Percentiles rank a stretch among this genome's conserved stretches.
phyloP scores from a whole-genome alignment of 2,329 filamentous ascomycete genomes.

The Hypoxylon sp. region DNA sequence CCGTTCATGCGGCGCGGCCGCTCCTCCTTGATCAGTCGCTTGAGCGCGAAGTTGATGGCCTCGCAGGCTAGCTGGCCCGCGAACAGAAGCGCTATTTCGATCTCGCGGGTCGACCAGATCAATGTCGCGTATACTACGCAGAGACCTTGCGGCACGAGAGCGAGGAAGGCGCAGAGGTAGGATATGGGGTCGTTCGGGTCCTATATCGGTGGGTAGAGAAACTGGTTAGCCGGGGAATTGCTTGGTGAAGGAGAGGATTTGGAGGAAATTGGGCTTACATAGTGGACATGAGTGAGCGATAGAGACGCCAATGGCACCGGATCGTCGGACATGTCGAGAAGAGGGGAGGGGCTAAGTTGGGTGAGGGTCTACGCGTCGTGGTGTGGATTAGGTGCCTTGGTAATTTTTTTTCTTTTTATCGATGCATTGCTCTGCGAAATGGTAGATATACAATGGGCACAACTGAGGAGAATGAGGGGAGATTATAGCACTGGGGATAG shows the following conservation, averaged over 20 bases:
- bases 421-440: slow-evolving; percentile 18
- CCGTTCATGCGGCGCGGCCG: slow-evolving; percentile 86
- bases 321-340: slow-evolving; percentile 59
- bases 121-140: slow-evolving; percentile 92
- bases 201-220: slow-evolving; percentile 61
- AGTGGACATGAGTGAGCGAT: slow-evolving; percentile 95
- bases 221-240: background rate
- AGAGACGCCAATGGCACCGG: slow-evolving; percentile 82
- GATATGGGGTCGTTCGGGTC: slow-evolving; percentile 89
- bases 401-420: slow-evolving; percentile 4
- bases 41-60: slow-evolving; percentile 88
- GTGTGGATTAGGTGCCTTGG: background rate
- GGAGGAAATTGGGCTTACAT: slow-evolving; percentile 70
- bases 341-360: slow-evolving; percentile 2
- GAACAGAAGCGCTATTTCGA: slow-evolving; percentile 91
- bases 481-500: background rate
- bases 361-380: slow-evolving; percentile 14
- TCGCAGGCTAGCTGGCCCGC: slow-evolving; percentile 93
- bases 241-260: background rate
- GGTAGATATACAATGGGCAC: background rate
- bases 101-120: slow-evolving; percentile 90
- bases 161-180: slow-evolving; percentile 91
- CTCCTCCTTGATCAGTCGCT: slow-evolving; percentile 93
- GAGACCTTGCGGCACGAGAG: slow-evolving; percentile 91
- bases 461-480: background rate